Conservation (phyloP, 2,329 filamentous ascomycete species). For the Ascochyta rabiei region DNA sequence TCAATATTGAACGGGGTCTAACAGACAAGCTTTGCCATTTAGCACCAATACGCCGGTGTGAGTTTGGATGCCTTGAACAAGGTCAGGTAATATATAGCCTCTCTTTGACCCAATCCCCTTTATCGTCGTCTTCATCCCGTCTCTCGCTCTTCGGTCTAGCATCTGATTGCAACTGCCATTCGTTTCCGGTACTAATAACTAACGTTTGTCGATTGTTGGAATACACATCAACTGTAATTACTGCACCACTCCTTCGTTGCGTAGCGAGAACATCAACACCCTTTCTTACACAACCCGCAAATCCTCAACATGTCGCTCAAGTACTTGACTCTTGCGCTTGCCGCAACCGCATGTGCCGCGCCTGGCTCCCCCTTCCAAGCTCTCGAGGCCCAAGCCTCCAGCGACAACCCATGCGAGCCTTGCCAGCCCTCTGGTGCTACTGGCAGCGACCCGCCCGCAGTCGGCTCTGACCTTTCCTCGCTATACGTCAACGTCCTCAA, state of each 20-base stretch:
- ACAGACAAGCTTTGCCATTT: slow-evolving; percentile 14
- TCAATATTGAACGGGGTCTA: slow-evolving; percentile 16
- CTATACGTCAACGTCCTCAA: slow-evolving; percentile 45
- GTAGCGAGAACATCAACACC: background rate
- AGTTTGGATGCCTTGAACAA: slow-evolving; percentile 7
- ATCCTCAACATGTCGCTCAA: slow-evolving; percentile 31
- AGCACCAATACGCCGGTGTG: slow-evolving; percentile 11
- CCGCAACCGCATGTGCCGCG: slow-evolving; percentile 26
- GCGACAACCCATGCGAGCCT: slow-evolving; percentile 40
- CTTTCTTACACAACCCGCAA: background rate
- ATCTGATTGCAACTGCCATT: slow-evolving; percentile 12
- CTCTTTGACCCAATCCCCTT: slow-evolving; percentile 11
- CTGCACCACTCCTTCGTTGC: slow-evolving; percentile 13
- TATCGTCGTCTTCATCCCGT: slow-evolving; percentile 2
- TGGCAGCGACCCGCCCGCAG: slow-evolving; percentile 33
- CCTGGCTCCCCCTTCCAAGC: slow-evolving; percentile 26
- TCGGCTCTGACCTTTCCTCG: slow-evolving; percentile 43
- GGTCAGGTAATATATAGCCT: slow-evolving; percentile 11
- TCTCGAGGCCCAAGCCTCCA: slow-evolving; percentile 26
- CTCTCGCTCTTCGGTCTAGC: slow-evolving; percentile 10
- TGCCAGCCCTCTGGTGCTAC: slow-evolving; percentile 47
- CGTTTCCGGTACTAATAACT: slow-evolving; percentile 12
- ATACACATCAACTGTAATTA: slow-evolving; percentile 11
- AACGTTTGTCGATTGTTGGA: slow-evolving; percentile 12
- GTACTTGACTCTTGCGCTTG: slow-evolving; percentile 32